Base-by-base conservation (phyloP, 202 grass and related monocot species). In the Musa balbisiana region DNA sequence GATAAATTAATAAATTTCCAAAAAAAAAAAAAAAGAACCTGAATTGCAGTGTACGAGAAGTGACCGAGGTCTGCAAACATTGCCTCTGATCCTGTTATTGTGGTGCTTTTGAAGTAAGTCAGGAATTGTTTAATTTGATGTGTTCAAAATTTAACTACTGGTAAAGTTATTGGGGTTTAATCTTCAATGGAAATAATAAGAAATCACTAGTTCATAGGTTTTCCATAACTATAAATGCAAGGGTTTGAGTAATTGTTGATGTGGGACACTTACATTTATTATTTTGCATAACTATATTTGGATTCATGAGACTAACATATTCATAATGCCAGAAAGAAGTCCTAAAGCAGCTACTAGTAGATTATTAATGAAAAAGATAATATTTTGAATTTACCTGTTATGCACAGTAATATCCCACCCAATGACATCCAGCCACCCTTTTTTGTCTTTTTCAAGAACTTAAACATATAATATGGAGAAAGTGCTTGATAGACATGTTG, bases 31-130 rank as follows among this genome's bases (percentile, higher is more conserved):
- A 23, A 23, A 27, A 52, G 69, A 80, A 98, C 94, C 87, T 98
- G 95, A 75, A 99, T 99, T 73, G 95, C 91, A 82, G 83, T 90
- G 59, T 90, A 99, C 43, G 95, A 99, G 82, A 99, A 99, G 75
- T 99, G 95, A 6, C 95, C 95, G 75, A 99, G 95, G 82, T 99
- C 95, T 22, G 95, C 95, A 80, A 99, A 99, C 95, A 99, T 99
- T 77, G 95, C 95, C 89, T 99, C 95, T 2, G 95, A 99, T 83
- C 95, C 95, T 99, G 70, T 53, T 53, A 25, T 69, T 59, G 12
- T 59, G 19, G 55, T 13, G 17, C 11, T 58, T 69, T 49, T 69
- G 6, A 17, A 64, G 60, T 9, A 69, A 69, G 29, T 53, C 12
- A 73, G 51, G 3, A 15, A 59, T 59, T 15, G 17, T 59, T 59